Percentiles rank a stretch among this genome's conserved stretches.
Conservation (phyloP, 1,139 yeast genomes). For the Geotrichum macrosporum region DNA sequence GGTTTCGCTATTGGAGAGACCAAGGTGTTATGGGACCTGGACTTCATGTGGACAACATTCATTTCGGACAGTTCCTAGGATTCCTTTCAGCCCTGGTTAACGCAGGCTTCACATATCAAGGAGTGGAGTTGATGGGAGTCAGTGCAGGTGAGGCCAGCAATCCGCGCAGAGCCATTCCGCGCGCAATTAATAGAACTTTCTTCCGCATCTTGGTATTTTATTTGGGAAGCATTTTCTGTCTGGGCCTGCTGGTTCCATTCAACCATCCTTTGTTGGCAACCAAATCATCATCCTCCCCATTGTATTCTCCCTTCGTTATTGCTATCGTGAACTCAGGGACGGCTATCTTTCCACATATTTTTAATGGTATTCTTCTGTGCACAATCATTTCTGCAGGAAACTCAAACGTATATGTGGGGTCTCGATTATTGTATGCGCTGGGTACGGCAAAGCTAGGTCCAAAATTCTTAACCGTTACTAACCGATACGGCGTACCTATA, state of each 20-base stretch:
- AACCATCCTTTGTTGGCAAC: slow-evolving; percentile 45
- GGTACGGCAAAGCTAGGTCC: slow-evolving; percentile 51
- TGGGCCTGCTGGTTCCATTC: slow-evolving; percentile 72
- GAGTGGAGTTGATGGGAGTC: slow-evolving; percentile 68
- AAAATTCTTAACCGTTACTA: slow-evolving; percentile 42
- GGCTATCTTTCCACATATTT: slow-evolving; percentile 24
- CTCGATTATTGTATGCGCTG: slow-evolving; percentile 46
- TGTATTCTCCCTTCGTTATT: slow-evolving; percentile 56
- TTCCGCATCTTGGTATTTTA: slow-evolving; percentile 72
- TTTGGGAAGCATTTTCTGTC: slow-evolving; percentile 58
- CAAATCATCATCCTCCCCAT: slow-evolving; percentile 2
- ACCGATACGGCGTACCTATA: slow-evolving; percentile 48
- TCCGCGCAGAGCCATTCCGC: slow-evolving; percentile 71
- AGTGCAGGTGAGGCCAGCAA: slow-evolving; percentile 74
- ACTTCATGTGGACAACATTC: slow-evolving; percentile 46
- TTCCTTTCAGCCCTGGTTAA: slow-evolving; percentile 59
- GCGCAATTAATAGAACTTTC: slow-evolving; percentile 69
- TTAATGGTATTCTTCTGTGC: slow-evolving; percentile 49
- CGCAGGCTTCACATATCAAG: slow-evolving; percentile 71
- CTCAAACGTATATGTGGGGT: slow-evolving; percentile 51
- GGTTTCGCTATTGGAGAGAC: slow-evolving; percentile 67
- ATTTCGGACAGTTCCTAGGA: slow-evolving; percentile 49
- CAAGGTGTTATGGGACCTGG: slow-evolving; percentile 62
- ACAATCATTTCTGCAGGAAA: slow-evolving; percentile 51
- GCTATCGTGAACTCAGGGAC: slow-evolving; percentile 29